A percentile compares a stretch with the other conserved stretches of the same genome.
phyloP scores from a whole-genome alignment of 495 filamentous ascomycete genomes.

The Xylaria nigripes region DNA sequence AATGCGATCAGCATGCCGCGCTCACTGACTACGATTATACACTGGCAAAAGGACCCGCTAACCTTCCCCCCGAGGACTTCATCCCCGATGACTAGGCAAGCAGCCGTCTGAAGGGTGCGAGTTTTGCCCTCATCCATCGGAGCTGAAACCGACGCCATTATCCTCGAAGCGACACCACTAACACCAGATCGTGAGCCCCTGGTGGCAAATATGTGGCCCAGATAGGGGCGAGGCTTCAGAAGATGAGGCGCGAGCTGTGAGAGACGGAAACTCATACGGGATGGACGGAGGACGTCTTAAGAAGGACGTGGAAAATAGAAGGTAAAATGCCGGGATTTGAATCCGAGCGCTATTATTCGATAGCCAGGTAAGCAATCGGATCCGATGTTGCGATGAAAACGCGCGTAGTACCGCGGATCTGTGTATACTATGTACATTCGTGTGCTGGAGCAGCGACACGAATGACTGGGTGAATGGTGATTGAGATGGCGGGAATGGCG shows the following conservation, averaged over 20 bases:
- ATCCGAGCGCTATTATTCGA: too few relatives aligned
- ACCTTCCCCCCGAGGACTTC: constrained; percentile 97
- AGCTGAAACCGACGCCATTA: constrained; percentile 40
- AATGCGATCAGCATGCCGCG: neutral
- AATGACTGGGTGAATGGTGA: too few relatives aligned
- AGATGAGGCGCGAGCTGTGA: constrained; percentile 68
- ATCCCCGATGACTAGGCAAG: constrained; percentile 92
- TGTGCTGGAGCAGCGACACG: too few relatives aligned
- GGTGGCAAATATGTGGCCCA: constrained; percentile 42
- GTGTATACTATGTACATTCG: too few relatives aligned
- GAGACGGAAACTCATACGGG: constrained; percentile 64
- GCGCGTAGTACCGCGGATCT: too few relatives aligned
- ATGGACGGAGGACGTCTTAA: neutral
- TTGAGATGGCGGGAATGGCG: too few relatives aligned
- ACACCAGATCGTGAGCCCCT: constrained; percentile 17
- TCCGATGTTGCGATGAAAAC: too few relatives aligned
- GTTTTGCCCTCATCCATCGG: constrained; percentile 46
- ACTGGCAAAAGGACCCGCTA: constrained; percentile 6
- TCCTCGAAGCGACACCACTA: constrained; percentile 19
- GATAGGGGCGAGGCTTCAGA: constrained; percentile 50
- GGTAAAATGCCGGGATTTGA: too few relatives aligned
- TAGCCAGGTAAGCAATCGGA: too few relatives aligned
- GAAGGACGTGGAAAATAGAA: too few relatives aligned
- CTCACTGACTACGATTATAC: too few relatives aligned
- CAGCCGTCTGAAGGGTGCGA: constrained; percentile 75